Base-by-base conservation (phyloP, 83 land plant genomes). In the Picea engelmannii region DNA sequence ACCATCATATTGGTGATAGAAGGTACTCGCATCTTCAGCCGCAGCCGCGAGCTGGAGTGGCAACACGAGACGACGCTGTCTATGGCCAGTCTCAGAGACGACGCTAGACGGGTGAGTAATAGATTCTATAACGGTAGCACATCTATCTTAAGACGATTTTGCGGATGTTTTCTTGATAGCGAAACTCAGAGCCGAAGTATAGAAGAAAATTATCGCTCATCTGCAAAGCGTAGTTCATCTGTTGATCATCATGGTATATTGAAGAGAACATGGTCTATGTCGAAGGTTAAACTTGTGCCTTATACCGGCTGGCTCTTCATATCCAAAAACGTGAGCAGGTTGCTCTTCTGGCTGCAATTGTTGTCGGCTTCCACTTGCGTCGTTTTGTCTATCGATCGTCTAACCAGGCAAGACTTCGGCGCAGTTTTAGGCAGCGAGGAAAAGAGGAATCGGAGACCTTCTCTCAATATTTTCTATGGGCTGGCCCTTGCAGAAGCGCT, bases 261-360 rank as follows among this genome's bases (percentile, higher is more conserved):
- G 58, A 52, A 52, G 58, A 52, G 58, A 52, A 52, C 58, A 52
- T 52, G 94, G 94, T 35, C 76, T 17, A 66, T 42, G 15, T 65
- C 89, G 1, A 89, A 87, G 25, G 93, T 92, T 44, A 92, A 94
- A 24, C 76, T 94, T 25, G 61, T 96, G 25, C 96, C 97, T 4
- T 96, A 82, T 47, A 66, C 80, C 6, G 85, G 82, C 5, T 87
- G 91, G 86, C 63, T 92, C 24, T 88, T 91, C 83, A 38, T 88
- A 4, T 83, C 94, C 0, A 52, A 52, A 52, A 86, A 89, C 76
- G 80, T 92, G 18, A 91, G 91, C 73, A 82, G 81, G 75, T n/a
- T 95, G 59, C 84, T 95, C 2, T 87, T 87, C 74, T 89, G 91
- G 93, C 83, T 88, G 42, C 98, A 96, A 82, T 81, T 96, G 24